Evolutionary conservation across 176 grass and related monocot species (phyloP).

Genomic region (Tillandsia leiboldiana): DNA sequence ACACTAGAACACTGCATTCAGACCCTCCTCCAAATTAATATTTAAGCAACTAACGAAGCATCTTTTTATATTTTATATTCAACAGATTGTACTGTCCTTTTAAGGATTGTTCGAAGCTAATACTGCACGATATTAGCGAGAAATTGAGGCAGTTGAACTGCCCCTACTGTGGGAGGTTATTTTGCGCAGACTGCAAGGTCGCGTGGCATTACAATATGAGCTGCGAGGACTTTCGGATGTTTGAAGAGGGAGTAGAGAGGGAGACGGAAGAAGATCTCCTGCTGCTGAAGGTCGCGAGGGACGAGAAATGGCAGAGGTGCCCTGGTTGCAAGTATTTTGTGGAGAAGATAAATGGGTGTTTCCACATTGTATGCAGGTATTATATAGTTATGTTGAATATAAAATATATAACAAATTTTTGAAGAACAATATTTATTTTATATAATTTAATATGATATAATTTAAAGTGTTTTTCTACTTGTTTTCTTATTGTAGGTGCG

Average conservation of each 20-base stretch:
- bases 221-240: slow-evolving; percentile 31
- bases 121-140: slow-evolving; percentile 20
- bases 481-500: slow-evolving; percentile 29
- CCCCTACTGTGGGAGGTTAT: slow-evolving; percentile 41
- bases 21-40: no score
- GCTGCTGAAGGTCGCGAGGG: slow-evolving; percentile 33
- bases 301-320: slow-evolving; percentile 45
- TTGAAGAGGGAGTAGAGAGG: slow-evolving; percentile 11
- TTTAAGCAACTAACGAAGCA: no score
- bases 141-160: slow-evolving; percentile 28
- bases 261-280: slow-evolving; percentile 40
- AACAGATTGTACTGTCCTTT: slow-evolving; percentile 45
- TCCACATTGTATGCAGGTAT: slow-evolving; percentile 58
- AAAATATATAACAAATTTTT: neutral
- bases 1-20: no score
- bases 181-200: slow-evolving; percentile 39
- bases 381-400: neutral
- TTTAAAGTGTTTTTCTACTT: neutral
- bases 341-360: slow-evolving; percentile 37
- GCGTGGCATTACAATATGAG: slow-evolving; percentile 50
- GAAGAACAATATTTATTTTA: neutral
- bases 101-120: slow-evolving; percentile 47
- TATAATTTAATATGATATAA: neutral
- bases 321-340: slow-evolving; percentile 46
- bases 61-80: no score